Evolutionary conservation across 345 rosid species (phyloP).

Genomic region (Eucalyptus lansdowneana): DNA sequence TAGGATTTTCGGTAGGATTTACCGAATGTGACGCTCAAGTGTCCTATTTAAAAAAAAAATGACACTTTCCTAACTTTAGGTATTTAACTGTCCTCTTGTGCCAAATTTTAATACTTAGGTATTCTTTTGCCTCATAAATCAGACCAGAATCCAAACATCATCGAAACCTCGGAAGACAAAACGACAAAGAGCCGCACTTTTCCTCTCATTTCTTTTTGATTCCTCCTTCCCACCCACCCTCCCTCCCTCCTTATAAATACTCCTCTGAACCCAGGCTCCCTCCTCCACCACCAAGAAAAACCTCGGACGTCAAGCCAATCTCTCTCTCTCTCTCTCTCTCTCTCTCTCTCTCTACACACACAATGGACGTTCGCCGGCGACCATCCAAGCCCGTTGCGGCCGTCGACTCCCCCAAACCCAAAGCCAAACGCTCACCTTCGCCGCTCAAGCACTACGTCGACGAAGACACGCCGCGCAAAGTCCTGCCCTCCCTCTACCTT

Average conservation of each 20-base stretch:
- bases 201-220: neutral
- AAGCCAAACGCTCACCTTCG: neutral
- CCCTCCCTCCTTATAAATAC: neutral
- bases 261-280: neutral
- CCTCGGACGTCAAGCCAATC: neutral
- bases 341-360: neutral
- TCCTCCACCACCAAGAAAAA: neutral
- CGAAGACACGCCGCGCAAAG: neutral
- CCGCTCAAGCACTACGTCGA: neutral
- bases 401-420: neutral
- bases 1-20: rapidly evolving
- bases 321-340: neutral
- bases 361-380: neutral
- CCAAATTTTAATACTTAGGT: too few relatives aligned
- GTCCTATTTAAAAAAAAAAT: too few relatives aligned
- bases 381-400: neutral
- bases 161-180: neutral
- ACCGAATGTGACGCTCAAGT: rapidly evolving
- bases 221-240: neutral
- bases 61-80: too few relatives aligned
- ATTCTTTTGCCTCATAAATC: too few relatives aligned
- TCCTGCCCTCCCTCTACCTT: slow-evolving; percentile 3
- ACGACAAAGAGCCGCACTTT: neutral
- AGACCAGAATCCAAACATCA: neutral
- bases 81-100: too few relatives aligned